Evolutionary conservation across 106 monocot species (phyloP), one percentile per base, ranked within the genome.

Genomic region (Posidonia australis): DNA sequence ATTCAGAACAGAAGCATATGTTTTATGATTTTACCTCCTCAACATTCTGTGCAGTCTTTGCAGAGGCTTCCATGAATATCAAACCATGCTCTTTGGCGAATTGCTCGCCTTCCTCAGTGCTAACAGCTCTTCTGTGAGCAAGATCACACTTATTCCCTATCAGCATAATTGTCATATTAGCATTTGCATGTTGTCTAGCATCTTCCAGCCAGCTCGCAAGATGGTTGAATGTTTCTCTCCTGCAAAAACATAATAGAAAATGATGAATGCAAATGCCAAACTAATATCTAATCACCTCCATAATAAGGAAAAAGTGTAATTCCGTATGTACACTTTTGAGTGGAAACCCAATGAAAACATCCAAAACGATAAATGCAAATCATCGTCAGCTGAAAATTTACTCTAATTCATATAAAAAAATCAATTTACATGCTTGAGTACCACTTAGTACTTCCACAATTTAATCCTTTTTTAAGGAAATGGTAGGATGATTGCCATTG

Each of bases 201-300:
- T 70, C 70, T 58, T 59, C 70, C n/a, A 70, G 61, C 70, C 70
- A 70, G 7, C 58, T 58, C 21, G 60, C 70, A 0, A 70, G 60
- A 70, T 70, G 70, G 22, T 70, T 70, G 25, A 70, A 70, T 30
- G 70, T 70, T 41, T 70, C 70, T 70, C 70, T 70, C 60, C 70
- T 70, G 51, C 9, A 51, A 13, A n/a, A 21, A 0, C 18, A 52
- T 54, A 11, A 46, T 1, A n/a, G 10, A 12, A 45, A 54, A 22
- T 57, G 26, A 56, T 13, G 1, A 62, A n/a, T 20, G 42, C 26
- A 6, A 58, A 6, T 58, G 48, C 9, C 2, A 17, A 4, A 58
- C 36, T 36, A 7, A 36, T 36, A 7, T 14, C 28, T 28, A 6
- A 58, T 58, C 14, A 58, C 28, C 58, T 58, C 58, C 27, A 58